Base-by-base conservation (phyloP, 1,284 basidiomycete species). In the Taiwanofungus camphoratus region DNA sequence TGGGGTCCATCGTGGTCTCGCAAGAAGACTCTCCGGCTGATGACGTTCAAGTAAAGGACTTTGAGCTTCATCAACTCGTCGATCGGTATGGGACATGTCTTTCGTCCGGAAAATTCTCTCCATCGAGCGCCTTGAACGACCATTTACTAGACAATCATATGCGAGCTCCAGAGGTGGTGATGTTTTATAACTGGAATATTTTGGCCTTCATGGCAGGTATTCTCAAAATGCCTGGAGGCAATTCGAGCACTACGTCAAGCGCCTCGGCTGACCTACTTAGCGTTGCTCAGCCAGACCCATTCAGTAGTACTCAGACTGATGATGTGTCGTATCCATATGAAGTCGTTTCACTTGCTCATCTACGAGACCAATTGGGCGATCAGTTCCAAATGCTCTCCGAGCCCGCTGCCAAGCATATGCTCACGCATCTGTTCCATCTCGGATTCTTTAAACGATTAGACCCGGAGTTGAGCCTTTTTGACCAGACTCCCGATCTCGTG, bases 181-280 rank as follows among this genome's bases (percentile, higher is more conserved):
- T 86, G 31, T 68, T 86, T 57, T 89, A 81, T 63, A 76, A 82
- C 45, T 82, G 79, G 73, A 70, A 78, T 3, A 76, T 72, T 45
- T 66, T 90, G 18, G 66, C 74, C 16, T 87, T 77, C 54, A 65
- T 85, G 12, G 60, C 74, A 6, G 77, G 78, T 19, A 60, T 70
- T 24, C 58, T 81, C 52, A 83, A 81, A 60, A 64, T 73, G 5
- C 72, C 77, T 20, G 62, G 48, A 33, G 53, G 57, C 0, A 33
- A 18, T 23, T 50, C 42, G 43, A 60, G 42, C 45, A 48, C 27
- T n/a, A 52, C 56, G 18, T 48, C 50, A 26, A 53, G 48, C 27
- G 53, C 58, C 13, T 63, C 71, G 2, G 60, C 65, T 7, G 69
- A 73, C 31, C 65, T 77, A 19, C 63, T 82, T n/a, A 71, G 63